phyloP scores from a whole-genome alignment of 352 stramenopile genomes.

The Plasmopara halstedii region DNA sequence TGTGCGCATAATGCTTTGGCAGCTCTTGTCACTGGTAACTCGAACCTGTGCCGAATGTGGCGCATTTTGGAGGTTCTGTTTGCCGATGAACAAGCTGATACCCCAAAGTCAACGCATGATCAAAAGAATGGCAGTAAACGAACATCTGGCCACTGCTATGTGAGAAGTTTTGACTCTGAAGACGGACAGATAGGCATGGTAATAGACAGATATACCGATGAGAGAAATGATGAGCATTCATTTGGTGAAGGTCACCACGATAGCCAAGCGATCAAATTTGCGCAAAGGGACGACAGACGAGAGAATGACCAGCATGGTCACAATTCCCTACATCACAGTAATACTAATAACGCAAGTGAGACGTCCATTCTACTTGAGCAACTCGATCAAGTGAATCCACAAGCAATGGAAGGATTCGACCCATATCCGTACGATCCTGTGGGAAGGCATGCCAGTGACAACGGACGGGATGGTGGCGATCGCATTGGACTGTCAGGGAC shows the following conservation, averaged over 20 bases:
- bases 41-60: conserved; percentile 81
- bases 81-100: conserved; percentile 26
- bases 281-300: conserved; percentile 9
- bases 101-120: conserved; percentile 3
- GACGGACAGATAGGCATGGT: no score
- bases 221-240: conserved; percentile 9
- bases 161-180: no score
- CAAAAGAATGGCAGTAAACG: not conserved
- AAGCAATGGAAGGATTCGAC: conserved; percentile 82
- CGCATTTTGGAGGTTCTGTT: conserved; percentile 78
- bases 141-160: conserved; percentile 3
- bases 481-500: conserved; percentile 20
- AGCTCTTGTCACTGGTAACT: conserved; percentile 62
- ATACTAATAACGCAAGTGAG: conserved; percentile 41
- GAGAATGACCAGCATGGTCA: conserved; percentile 17
- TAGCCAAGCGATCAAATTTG: conserved; percentile 7
- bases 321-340: conserved; percentile 12
- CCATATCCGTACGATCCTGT: conserved; percentile 69
- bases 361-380: conserved; percentile 76
- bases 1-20: conserved; percentile 80
- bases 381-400: conserved; percentile 79
- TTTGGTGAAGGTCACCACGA: conserved; percentile 9
- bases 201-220: conserved; percentile 9
- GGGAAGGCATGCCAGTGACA: conserved; percentile 17
- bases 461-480: conserved; percentile 24